Conservation (phyloP, 2,329 filamentous ascomycete species). For the Aureobasidium namibiae region DNA sequence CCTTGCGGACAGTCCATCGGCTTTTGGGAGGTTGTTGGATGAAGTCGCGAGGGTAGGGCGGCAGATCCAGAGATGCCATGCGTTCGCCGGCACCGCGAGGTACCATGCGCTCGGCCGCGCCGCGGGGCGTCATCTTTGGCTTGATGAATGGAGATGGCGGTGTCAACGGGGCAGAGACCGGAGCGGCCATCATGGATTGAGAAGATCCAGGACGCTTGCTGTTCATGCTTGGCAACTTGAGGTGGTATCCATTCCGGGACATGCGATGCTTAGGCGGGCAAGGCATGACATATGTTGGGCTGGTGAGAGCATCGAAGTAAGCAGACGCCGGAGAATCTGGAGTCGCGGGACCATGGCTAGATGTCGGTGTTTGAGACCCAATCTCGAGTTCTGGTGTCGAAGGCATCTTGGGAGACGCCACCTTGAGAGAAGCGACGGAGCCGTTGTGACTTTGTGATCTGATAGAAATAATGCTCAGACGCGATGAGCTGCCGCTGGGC, state of each 20-base stretch:
- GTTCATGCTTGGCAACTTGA: neutral
- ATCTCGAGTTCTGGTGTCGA: constrained; percentile 3
- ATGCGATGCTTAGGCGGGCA: neutral
- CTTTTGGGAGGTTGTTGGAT: neutral
- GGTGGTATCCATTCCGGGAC: neutral
- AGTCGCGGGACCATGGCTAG: neutral
- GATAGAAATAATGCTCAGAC: neutral
- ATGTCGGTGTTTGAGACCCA: neutral
- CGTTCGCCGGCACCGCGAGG: neutral
- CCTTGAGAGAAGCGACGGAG: neutral
- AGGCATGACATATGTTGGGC: neutral
- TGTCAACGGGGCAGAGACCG: neutral
- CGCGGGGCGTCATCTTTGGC: neutral
- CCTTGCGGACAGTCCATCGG: constrained; percentile 1
- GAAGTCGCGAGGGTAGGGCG: neutral
- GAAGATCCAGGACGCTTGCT: constrained; percentile 2
- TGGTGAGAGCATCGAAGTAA: constrained; percentile 4
- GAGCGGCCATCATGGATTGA: neutral
- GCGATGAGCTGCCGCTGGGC: neutral
- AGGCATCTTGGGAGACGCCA: neutral
- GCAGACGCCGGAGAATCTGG: neutral
- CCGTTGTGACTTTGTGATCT: neutral
- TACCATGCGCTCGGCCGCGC: neutral
- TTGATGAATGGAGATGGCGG: neutral
- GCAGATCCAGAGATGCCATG: neutral